phyloP scores from a whole-genome alignment of 352 stramenopile species.

The Thalassiosira oceanica region DNA sequence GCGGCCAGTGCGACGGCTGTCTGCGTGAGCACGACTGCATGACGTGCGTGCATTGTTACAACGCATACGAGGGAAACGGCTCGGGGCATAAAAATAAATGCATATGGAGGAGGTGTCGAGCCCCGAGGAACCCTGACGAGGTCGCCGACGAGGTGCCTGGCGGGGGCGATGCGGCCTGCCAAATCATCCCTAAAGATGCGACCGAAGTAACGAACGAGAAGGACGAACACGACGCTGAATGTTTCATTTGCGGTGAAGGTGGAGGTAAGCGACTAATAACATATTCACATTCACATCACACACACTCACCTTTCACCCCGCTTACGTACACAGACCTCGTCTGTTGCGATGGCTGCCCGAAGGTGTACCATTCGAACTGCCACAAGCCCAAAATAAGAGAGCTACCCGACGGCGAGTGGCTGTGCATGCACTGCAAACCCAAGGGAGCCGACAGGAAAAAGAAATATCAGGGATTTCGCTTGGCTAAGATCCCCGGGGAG shows the following conservation, averaged over 20 bases:
- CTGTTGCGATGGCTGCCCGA: slow-evolving; percentile 29
- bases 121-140: neutral
- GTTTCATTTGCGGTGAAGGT: slow-evolving; percentile 25
- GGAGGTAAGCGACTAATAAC: slow-evolving; percentile 9
- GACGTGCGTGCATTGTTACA: slow-evolving; percentile 25
- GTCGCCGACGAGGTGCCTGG: too few relatives aligned
- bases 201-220: slow-evolving; percentile 6
- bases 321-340: slow-evolving; percentile 25
- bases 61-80: slow-evolving; percentile 1
- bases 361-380: slow-evolving; percentile 38
- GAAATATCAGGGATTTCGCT: slow-evolving; percentile 20
- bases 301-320: neutral
- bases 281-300: neutral
- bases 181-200: too few relatives aligned
- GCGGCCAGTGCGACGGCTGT: slow-evolving; percentile 29
- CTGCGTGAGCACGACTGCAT: slow-evolving; percentile 18
- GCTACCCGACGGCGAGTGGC: slow-evolving; percentile 30
- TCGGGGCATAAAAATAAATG: slow-evolving; percentile 13
- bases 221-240: slow-evolving; percentile 25
- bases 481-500: too few relatives aligned
- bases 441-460: slow-evolving; percentile 3
- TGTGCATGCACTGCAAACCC: slow-evolving; percentile 33
- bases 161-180: too few relatives aligned
- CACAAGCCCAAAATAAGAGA: slow-evolving; percentile 34
- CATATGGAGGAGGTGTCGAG: slow-evolving; percentile 28